A percentile compares a stretch with the other conserved stretches of the same genome.
These are phyloP conservation scores for Wallacemonas sp. DNA, from an alignment of 208 protist species.

Conservation along the genomic window DNA sequence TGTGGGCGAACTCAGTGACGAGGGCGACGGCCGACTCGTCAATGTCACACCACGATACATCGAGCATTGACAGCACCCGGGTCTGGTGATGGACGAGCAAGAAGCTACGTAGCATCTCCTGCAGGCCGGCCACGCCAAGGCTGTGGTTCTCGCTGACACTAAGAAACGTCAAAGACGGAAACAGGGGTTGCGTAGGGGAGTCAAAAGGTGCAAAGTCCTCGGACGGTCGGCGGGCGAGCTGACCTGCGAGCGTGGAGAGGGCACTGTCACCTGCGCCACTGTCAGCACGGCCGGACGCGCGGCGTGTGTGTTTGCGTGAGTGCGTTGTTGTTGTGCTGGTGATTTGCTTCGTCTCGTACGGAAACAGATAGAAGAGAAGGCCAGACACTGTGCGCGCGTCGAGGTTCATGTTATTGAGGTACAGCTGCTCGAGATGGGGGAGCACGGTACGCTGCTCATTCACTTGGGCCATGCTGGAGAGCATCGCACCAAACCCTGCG, in stretches of 20 bases:
- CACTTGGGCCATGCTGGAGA: constrained; percentile 55
- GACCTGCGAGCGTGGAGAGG: neutral
- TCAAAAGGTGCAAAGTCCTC: constrained; percentile 35
- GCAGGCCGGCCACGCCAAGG: constrained; percentile 55
- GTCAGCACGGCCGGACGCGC: neutral
- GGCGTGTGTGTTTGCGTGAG: constrained; percentile 1
- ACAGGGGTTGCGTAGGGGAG: constrained; percentile 41
- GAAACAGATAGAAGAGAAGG: constrained; percentile 74
- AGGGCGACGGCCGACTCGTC: constrained; percentile 24
- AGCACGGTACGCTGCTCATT: constrained; percentile 52
- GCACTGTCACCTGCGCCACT: neutral
- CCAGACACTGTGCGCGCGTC: constrained; percentile 51
- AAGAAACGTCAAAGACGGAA: constrained; percentile 66
- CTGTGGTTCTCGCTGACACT: constrained; percentile 79
- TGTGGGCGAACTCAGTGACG: constrained; percentile 53
- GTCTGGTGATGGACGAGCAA: constrained; percentile 56
- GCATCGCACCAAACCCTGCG: constrained; percentile 69
- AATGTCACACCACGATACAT: constrained; percentile 77
- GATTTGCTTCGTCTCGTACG: constrained; percentile 39
- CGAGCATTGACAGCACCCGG: constrained; percentile 46
- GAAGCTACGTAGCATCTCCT: constrained; percentile 54
- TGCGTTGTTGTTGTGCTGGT: neutral
- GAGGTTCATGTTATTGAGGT: constrained; percentile 86
- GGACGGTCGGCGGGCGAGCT: constrained; percentile 20
- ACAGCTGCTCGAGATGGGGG: constrained; percentile 68